Conservation (phyloP, 352 stramenopile species). For the Globisporangium splendens region DNA sequence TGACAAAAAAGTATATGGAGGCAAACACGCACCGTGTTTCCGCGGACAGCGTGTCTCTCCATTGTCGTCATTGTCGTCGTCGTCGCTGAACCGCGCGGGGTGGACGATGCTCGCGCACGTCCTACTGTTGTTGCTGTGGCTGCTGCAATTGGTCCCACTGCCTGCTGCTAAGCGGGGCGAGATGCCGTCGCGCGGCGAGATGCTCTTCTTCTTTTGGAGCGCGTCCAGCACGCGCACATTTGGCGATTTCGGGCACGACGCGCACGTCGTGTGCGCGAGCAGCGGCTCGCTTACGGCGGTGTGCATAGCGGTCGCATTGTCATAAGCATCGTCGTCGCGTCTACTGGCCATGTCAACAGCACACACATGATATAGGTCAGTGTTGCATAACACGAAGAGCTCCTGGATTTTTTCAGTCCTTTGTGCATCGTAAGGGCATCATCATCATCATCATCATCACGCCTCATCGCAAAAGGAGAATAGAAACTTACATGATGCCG, state of each 20-base stretch:
- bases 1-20: neutral
- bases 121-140: no score
- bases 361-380: no score
- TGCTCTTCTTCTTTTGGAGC: constrained; percentile 26
- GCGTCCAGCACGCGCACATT: constrained; percentile 12
- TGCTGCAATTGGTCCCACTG: neutral
- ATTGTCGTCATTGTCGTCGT: constrained; percentile 2
- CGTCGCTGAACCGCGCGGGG: constrained; percentile 18
- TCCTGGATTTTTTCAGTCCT: no score
- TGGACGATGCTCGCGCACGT: no score
- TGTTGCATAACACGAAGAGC: no score
- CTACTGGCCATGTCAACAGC: neutral
- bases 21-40: constrained; percentile 14
- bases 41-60: constrained; percentile 6
- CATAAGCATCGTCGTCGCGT: constrained; percentile 4
- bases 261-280: constrained; percentile 5
- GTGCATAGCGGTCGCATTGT: neutral
- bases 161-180: constrained; percentile 8
- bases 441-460: no score
- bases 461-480: neutral
- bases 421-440: no score
- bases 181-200: constrained; percentile 25
- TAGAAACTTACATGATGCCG: constrained; percentile 59
- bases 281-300: neutral
- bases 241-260: constrained; percentile 27